Base-by-base conservation (phyloP, 495 filamentous ascomycete genomes). In the Amniculicola lignicola region DNA sequence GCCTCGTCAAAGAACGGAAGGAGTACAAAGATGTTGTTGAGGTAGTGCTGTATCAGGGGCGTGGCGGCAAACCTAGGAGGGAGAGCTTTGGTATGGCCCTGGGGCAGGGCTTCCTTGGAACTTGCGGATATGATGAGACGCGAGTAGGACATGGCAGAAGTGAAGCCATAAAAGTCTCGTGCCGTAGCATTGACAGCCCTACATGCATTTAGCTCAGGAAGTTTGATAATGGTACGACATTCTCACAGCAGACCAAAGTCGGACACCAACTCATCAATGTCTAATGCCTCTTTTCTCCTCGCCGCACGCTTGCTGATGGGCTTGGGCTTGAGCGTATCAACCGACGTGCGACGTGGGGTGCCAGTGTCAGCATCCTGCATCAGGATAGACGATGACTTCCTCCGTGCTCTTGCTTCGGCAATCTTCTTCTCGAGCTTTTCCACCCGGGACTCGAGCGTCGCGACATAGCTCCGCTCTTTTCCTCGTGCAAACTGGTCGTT, bases 391-490 rank as follows among this genome's bases (percentile, higher is more conserved):
- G 67, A 59, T 69, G 70, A 82, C 10, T 76, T 79, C 61, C 83
- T 82, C 27, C 80, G 69, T 7, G 73, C 75, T 50, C 75, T 74
- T 31, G 82, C 82, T 63, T 85, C 84, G 23, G 73, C 69, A 35
- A 92, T 74, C 57, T 79, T 77, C 67, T 80, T 85, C 67, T 93
- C 87, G 12, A 97, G 79, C 71, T 83, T 89, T 66, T 96, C 91
- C 57, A 92, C 83, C 47, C 86, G 85, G 4, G 86, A 82, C 70
- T 97, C 92, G 21, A 97, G 77, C 1, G 90, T 92, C 5, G 90
- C 89, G 24, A 96, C 90, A 74, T 96, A 97, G 69, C 89, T 96
- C 62, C 91, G 78, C 67, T 97, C 92, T 71, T 95, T 96, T 22
- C 92, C 92, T 51, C 87, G 81, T 12, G 91, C 90, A 69, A 96